phyloP scores from a whole-genome alignment of 2,329 filamentous ascomycete species.

The Cercospora sp. region DNA sequence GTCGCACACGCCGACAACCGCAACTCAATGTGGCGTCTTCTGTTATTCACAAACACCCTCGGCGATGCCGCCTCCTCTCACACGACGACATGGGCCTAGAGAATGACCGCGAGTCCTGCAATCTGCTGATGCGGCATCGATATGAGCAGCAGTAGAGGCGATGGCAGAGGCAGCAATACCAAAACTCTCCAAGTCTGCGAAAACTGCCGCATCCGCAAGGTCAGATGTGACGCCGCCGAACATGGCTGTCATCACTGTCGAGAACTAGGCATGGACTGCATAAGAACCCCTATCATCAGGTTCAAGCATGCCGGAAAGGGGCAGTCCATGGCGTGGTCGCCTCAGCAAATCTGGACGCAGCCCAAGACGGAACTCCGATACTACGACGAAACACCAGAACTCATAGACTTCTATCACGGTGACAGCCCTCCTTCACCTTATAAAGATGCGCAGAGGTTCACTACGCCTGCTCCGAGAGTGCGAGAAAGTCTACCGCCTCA shows the following conservation, averaged over 20 bases:
- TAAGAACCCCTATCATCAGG: slow-evolving; percentile 17
- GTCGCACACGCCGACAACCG: not conserved
- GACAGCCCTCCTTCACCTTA: not conserved
- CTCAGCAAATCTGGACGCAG: slow-evolving; percentile 10
- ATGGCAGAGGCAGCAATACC: slow-evolving; percentile 43
- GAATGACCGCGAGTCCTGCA: not conserved
- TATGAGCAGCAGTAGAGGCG: slow-evolving; percentile 17
- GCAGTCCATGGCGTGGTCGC: slow-evolving; percentile 5
- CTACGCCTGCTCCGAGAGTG: not conserved
- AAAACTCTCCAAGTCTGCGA: slow-evolving; percentile 33
- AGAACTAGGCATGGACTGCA: slow-evolving; percentile 20
- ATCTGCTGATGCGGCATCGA: not conserved
- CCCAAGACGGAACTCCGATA: slow-evolving; percentile 11
- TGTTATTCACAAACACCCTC: not conserved
- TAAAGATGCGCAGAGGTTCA: not conserved
- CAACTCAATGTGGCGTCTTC: not conserved
- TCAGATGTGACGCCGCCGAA: slow-evolving; percentile 20
- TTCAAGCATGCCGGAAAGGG: slow-evolving; percentile 19
- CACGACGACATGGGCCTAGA: not conserved
- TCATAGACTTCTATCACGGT: slow-evolving; percentile 7
- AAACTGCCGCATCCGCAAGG: slow-evolving; percentile 22
- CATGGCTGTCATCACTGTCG: slow-evolving; percentile 20
- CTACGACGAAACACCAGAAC: slow-evolving; percentile 17
- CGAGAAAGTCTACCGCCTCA: not conserved
- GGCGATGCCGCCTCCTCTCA: not conserved